A percentile compares a stretch with the other conserved stretches of the same genome.
These are phyloP conservation scores for Rutstroemia sp. DNA, from an alignment of 2,329 filamentous ascomycete genomes.

Conservation along the genomic window DNA sequence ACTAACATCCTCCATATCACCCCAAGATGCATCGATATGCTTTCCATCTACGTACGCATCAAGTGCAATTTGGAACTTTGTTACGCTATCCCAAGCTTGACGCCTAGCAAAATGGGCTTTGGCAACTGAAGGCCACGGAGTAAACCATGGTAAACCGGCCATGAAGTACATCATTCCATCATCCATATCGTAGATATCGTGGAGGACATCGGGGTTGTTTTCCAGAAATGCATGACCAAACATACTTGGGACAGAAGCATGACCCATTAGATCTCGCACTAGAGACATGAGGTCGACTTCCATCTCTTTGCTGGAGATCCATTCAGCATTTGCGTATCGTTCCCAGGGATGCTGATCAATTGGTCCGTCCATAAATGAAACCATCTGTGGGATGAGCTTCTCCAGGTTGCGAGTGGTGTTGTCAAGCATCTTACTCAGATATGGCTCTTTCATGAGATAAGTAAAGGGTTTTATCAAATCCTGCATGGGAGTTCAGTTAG, in stretches of 20 bases:
- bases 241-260: constrained; percentile 40
- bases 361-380: constrained; percentile 50
- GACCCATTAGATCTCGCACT: constrained; percentile 49
- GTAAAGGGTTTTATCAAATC: constrained; percentile 13
- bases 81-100: constrained; percentile 34
- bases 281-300: constrained; percentile 46
- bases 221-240: constrained; percentile 45
- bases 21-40: constrained; percentile 35
- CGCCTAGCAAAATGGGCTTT: constrained; percentile 40
- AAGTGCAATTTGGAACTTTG: constrained; percentile 37
- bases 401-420: constrained; percentile 34
- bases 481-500: not conserved
- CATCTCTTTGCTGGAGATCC: constrained; percentile 38
- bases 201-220: constrained; percentile 44
- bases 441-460: constrained; percentile 39
- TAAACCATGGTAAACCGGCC: constrained; percentile 47
- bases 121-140: constrained; percentile 43
- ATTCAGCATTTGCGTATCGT: constrained; percentile 38
- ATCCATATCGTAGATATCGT: constrained; percentile 50
- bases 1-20: constrained; percentile 41
- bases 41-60: constrained; percentile 35
- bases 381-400: constrained; percentile 43
- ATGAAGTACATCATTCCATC: constrained; percentile 45
- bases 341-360: constrained; percentile 60
- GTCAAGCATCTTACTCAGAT: constrained; percentile 36